Percentiles rank a stretch among this genome's conserved stretches.
Conservation (phyloP, 1,284 basidiomycete species). For the Exobasidium cylindrosporum region DNA sequence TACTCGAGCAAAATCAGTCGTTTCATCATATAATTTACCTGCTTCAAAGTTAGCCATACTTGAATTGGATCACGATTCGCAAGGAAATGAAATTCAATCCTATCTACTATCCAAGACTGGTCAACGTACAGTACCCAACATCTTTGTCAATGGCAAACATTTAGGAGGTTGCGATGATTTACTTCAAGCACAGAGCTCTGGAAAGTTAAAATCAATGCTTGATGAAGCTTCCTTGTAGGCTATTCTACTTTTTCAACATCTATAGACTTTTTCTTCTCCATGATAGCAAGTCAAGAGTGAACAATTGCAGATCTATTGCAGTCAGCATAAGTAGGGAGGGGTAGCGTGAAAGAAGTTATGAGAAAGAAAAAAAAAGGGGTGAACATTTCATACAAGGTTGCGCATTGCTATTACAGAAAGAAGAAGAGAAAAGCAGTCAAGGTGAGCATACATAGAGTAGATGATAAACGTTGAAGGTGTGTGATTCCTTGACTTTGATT, state of each 20-base stretch:
- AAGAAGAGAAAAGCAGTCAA: too few relatives aligned
- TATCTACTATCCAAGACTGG: constrained; percentile 56
- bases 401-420: too few relatives aligned
- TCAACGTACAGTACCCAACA: constrained; percentile 57
- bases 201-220: constrained; percentile 54
- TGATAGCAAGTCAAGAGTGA: too few relatives aligned
- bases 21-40: not conserved
- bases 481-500: too few relatives aligned
- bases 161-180: constrained; percentile 55
- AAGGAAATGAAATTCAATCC: constrained; percentile 51
- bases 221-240: constrained; percentile 1
- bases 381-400: too few relatives aligned
- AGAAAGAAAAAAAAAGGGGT: too few relatives aligned
- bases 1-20: not conserved
- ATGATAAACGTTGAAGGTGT: too few relatives aligned
- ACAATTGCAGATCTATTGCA: too few relatives aligned
- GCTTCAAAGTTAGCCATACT: constrained; percentile 43
- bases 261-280: too few relatives aligned
- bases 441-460: too few relatives aligned
- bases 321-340: too few relatives aligned
- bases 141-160: constrained; percentile 56
- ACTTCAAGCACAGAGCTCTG: constrained; percentile 36
- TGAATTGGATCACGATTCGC: constrained; percentile 55
- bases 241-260: not conserved
- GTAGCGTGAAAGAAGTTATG: too few relatives aligned